Evolutionary conservation across 164 flowering plant genomes (phyloP), one percentile per base, ranked within the genome.

Genomic region (Saururus chinensis): DNA sequence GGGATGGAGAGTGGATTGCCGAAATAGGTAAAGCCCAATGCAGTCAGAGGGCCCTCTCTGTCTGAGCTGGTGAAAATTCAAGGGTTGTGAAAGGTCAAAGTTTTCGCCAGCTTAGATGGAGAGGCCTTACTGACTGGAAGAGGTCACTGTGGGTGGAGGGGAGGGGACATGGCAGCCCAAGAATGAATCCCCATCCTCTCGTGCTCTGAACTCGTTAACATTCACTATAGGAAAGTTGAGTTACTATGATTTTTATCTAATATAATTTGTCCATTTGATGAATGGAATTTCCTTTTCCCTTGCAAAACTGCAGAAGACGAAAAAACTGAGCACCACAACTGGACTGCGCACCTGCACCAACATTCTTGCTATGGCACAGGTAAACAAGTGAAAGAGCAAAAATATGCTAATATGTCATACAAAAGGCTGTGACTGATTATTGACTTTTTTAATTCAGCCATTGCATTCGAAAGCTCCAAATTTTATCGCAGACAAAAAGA

Each of bases 301-400:
- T 26, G 14, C 60, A 17, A 20, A 20, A 11, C 30, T 77, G 73
- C 86, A 93, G 98, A 93, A 82, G 84, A 65, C 76, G 55, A 76
- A 88, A 62, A 82, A 82, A 67, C 92, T 82, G 77, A 86, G 86
- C 63, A 72, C 95, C 16, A 84, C 92, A 24, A 79, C 85, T 62
- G 97, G 96, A 21, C 70, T 93, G 76, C 75, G 88, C 23, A 88
- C 95, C 40, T 93, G 96, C 79, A 89, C 88, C 74, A 89, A 92
- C 74, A 92, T 92, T 60, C 76, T 89, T 64, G 80, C 89, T 30
- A 92, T 89, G 98, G 77, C 97, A 53, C 86, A 87, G 89, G 99
- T 93, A 26, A 60, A 21, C 57, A 37, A 64, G 20, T 24, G 35
- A 55, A 55, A 55, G 58, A 21, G 8, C 20, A 19, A 35, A 17